These are phyloP conservation scores for Botryotinia convoluta DNA, from an alignment of 2,329 filamentous ascomycete genomes.

Conservation along the genomic window DNA sequence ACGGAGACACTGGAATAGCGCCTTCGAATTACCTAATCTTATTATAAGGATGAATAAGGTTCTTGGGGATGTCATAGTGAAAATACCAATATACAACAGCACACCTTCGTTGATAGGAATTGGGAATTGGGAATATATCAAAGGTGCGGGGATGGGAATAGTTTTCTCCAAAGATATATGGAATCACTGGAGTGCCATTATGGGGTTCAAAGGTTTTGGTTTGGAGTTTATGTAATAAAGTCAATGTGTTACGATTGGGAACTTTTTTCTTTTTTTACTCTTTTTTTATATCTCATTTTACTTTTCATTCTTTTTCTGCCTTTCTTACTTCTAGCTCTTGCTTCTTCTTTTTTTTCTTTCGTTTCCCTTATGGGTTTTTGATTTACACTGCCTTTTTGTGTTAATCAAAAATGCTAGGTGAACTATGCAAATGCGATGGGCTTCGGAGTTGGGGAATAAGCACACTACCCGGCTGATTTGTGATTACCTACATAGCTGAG, in stretches of 20 bases:
- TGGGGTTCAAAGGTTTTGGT: conserved; percentile 16
- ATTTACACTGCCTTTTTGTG: neutral
- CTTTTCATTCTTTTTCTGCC: conserved; percentile 8
- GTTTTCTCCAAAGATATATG: conserved; percentile 23
- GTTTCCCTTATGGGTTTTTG: neutral
- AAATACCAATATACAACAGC: conserved; percentile 14
- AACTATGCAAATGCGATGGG: neutral
- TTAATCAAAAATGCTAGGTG: neutral
- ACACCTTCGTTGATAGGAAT: conserved; percentile 8
- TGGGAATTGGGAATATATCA: conserved; percentile 20
- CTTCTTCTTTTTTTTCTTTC: neutral
- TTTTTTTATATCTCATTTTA: neutral
- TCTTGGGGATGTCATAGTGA: neutral
- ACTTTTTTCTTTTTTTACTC: conserved; percentile 11
- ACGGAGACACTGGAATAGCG: conserved; percentile 86
- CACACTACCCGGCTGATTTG: neutral
- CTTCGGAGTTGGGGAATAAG: neutral
- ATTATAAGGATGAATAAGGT: conserved; percentile 49
- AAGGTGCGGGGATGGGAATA: conserved; percentile 19
- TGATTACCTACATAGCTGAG: neutral
- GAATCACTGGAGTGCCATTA: conserved; percentile 19
- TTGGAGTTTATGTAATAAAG: conserved; percentile 27
- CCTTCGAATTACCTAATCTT: conserved; percentile 84
- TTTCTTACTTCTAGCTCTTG: neutral
- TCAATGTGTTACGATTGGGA: conserved; percentile 26